A percentile compares a stretch with the other conserved stretches of the same genome.
phyloP scores from a whole-genome alignment of 2,329 filamentous ascomycete genomes.

The Beauveria sp. region DNA sequence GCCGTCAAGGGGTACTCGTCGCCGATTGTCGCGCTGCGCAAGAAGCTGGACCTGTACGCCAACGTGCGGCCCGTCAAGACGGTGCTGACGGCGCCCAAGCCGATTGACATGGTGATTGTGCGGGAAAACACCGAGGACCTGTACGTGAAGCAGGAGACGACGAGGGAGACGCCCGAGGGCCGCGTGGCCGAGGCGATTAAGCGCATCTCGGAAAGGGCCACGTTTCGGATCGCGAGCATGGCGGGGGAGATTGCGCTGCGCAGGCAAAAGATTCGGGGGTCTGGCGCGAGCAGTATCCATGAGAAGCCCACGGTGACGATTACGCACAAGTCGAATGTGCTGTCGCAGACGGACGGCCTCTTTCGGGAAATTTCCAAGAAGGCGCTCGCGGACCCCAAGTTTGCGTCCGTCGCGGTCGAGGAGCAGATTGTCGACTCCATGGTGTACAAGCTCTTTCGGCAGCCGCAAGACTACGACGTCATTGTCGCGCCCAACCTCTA shows the following conservation, averaged over 20 bases:
- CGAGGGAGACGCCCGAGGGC: conserved; percentile 61
- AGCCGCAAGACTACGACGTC: conserved; percentile 91
- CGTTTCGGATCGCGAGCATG: conserved; percentile 80
- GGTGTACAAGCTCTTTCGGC: conserved; percentile 99
- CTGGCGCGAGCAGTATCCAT: conserved; percentile 45
- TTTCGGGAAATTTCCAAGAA: conserved; percentile 76
- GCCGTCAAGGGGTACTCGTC: conserved; percentile 93
- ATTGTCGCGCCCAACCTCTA: conserved; percentile 97
- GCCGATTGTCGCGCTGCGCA: conserved; percentile 93
- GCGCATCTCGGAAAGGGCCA: conserved; percentile 83
- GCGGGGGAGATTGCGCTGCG: conserved; percentile 90
- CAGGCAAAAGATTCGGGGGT: conserved; percentile 69
- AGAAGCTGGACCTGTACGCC: conserved; percentile 89
- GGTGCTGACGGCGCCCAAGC: conserved; percentile 51
- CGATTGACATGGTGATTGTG: conserved; percentile 95
- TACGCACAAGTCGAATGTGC: conserved; percentile 97
- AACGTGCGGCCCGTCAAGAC: conserved; percentile 96
- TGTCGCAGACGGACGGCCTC: conserved; percentile 91
- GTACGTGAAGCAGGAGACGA: conserved; percentile 95
- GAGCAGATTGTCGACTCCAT: conserved; percentile 99
- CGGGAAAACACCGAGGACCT: conserved; percentile 98
- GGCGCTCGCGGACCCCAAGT: conserved; percentile 61
- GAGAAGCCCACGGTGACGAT: conserved; percentile 74
- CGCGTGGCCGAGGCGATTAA: conserved; percentile 97
- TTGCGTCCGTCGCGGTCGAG: conserved; percentile 62